Base-by-base conservation (phyloP, 139 green algal species). In the Auxenochlorella pyrenoidosa region DNA sequence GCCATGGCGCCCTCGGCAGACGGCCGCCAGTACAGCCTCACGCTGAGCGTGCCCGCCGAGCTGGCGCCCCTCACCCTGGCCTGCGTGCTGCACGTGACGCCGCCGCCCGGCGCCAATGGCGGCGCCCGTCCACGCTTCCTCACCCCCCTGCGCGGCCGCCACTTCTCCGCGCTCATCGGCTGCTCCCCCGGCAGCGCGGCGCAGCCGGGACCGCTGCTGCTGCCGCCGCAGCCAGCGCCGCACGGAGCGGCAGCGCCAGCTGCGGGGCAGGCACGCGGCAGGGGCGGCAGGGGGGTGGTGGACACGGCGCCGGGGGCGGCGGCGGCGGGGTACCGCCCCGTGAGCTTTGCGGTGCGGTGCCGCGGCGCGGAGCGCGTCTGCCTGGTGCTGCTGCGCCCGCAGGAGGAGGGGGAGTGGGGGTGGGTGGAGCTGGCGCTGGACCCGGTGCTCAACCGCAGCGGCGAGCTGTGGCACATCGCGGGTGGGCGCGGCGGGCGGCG, bases 261-360 rank as follows among this genome's bases (percentile, higher is more conserved):
- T 19, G 38, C 73, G 26, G 73, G 30, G 40, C 22, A 34, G 40
- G 28, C 66, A 24, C 59, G 44, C 60, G 58, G 26, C 24, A 36
- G 60, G 44, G 16, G 36, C 38, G 26, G 75, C 58, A 84, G 72
- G 28, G 38, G 34, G 38, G 58, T 72, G 34, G 79, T 58, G 36
- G 34, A 41, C 43, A 59, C n/a, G 19, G 65, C 87, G 30, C 73
- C 83, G 10, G 72, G n/a, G 28, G 75, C 84, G 28, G 78, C 44
- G 34, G 60, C 34, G 32, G 79, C 86, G 47, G 66, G 82, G 28
- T 86, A 84, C 8, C 41, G 34, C 12, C 83, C 89, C 16, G 51
- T 97, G 28, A 96, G 96, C 90, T 97, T 97, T 84, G 84, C 92
- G 0, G 88, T 96, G 77, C 76, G 87, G 36, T 95, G 89, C 0